A percentile compares a stretch with the other conserved stretches of the same genome.
These are phyloP conservation scores for Eruca vesicaria DNA, from an alignment of 441 rosid genomes.

Conservation along the genomic window DNA sequence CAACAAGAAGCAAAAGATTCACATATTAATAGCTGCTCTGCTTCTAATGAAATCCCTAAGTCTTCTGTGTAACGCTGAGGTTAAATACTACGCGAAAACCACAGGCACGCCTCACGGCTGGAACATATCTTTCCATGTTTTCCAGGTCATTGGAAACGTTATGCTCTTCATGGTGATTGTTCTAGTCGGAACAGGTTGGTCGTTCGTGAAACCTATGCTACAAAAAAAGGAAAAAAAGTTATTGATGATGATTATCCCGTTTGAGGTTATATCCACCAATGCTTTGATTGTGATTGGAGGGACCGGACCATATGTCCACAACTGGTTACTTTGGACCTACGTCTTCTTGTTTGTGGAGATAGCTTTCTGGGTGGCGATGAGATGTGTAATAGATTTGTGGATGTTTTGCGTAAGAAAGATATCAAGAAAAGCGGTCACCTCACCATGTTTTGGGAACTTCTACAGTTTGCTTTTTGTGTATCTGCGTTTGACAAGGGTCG, in stretches of 20 bases:
- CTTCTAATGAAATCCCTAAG: conserved; percentile 63
- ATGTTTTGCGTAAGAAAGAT: conserved; percentile 62
- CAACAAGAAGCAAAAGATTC: conserved; percentile 51
- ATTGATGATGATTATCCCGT: conserved; percentile 1
- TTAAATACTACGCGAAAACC: conserved; percentile 64
- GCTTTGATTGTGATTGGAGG: conserved; percentile 50
- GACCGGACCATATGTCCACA: conserved; percentile 71
- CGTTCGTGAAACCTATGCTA: conserved; percentile 61
- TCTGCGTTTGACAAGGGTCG: conserved; percentile 73
- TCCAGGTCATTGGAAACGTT: conserved; percentile 65
- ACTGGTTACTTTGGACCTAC: conserved; percentile 81
- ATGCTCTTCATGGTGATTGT: conserved; percentile 72
- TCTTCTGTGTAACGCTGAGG: conserved; percentile 70
- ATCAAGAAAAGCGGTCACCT: conserved; percentile 63
- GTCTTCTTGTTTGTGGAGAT: conserved; percentile 67
- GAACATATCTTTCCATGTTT: conserved; percentile 73
- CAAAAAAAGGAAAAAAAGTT: conserved; percentile 5
- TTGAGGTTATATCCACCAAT: background rate
- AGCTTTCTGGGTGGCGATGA: conserved; percentile 66
- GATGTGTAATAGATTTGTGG: conserved; percentile 74
- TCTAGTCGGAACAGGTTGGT: conserved; percentile 82
- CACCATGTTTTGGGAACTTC: conserved; percentile 59
- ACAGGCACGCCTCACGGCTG: conserved; percentile 82
- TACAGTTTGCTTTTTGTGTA: conserved; percentile 73
- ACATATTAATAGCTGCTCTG: conserved; percentile 60